A percentile compares a stretch with the other conserved stretches of the same genome.
These are phyloP conservation scores for Cordyceps cateniannulata DNA, from an alignment of 2,329 filamentous ascomycete genomes.

Conservation along the genomic window DNA sequence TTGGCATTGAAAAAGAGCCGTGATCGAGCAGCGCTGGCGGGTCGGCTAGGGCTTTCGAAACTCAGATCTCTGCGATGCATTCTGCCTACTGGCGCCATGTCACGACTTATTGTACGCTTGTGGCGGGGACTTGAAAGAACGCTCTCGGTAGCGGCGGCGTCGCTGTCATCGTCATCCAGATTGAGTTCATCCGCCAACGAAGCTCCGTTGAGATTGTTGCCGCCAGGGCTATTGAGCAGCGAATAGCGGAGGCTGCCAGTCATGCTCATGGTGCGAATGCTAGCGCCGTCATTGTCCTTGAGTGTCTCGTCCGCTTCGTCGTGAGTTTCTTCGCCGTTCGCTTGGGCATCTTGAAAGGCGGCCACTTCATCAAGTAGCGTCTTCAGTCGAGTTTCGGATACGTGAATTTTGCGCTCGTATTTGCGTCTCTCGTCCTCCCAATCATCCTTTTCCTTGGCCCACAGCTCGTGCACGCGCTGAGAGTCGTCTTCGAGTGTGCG, in stretches of 20 bases:
- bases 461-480: conserved; percentile 68
- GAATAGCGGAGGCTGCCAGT: conserved; percentile 70
- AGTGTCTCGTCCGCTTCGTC: conserved; percentile 55
- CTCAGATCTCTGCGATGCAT: conserved; percentile 52
- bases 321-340: conserved; percentile 38
- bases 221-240: conserved; percentile 50
- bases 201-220: conserved; percentile 55
- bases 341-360: conserved; percentile 54
- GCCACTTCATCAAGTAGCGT: conserved; percentile 79
- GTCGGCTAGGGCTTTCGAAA: conserved; percentile 49
- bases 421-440: conserved; percentile 82
- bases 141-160: conserved; percentile 63
- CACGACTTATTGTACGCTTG: conserved; percentile 49
- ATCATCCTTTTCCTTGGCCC: conserved; percentile 74
- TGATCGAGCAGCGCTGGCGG: conserved; percentile 48
- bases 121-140: conserved; percentile 47
- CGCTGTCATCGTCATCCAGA: conserved; percentile 77
- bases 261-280: conserved; percentile 65
- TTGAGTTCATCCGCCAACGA: conserved; percentile 88
- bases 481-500: conserved; percentile 78
- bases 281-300: conserved; percentile 64
- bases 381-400: conserved; percentile 84
- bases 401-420: conserved; percentile 77
- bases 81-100: conserved; percentile 40
- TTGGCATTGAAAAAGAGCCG: conserved; percentile 47